Evolutionary conservation across 2,329 filamentous ascomycete genomes (phyloP), one percentile per base, ranked within the genome.

Genomic region (Ceratocystis ficicola): DNA sequence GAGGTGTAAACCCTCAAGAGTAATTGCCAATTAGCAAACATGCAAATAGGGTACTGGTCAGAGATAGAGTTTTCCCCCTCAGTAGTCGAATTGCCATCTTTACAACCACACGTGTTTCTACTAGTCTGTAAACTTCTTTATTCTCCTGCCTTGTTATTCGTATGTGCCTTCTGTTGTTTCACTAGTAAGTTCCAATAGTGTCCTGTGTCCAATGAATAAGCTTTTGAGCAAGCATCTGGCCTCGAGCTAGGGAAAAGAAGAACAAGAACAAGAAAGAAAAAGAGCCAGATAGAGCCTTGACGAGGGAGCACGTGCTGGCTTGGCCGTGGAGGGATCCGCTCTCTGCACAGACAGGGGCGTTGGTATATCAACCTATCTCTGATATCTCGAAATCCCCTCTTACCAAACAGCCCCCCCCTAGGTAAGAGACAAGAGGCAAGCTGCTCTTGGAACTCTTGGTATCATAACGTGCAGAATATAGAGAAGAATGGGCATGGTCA

Each of bases 81-180:
- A 30, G 10, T 8, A 30, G 22, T 30, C 12, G 28, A 57, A 30
- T 57, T 57, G 52, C 1, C 28, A 28, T 57, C 25, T 57, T 57
- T 28, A 57, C 25, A 57, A 32, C 28, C 52, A n/a, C 52, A 57
- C 52, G 52, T 57, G 52, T n/a, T 57, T 4, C 12, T 28, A 41
- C 36, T 41, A 41, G 36, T 10, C 7, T 30, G 25, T 20, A 41
- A 50, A 36, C n/a, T 32, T 48, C 48, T 46, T 28, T 15, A 4
- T 41, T 41, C 36, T 41, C 36, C 36, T 41, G 36, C 12, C 36
- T 41, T 41, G 4, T 15, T 41, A 15, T 41, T 41, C 36, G 36
- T 15, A 15, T 50, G 48, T 50, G 48, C 17, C 17, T 50, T 50
- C 48, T 50, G n/a, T 50, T 50, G 28, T 66, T 63, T 59, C 44